phyloP scores from a whole-genome alignment of 306 rosid genomes.

The Rosa multiflora region DNA sequence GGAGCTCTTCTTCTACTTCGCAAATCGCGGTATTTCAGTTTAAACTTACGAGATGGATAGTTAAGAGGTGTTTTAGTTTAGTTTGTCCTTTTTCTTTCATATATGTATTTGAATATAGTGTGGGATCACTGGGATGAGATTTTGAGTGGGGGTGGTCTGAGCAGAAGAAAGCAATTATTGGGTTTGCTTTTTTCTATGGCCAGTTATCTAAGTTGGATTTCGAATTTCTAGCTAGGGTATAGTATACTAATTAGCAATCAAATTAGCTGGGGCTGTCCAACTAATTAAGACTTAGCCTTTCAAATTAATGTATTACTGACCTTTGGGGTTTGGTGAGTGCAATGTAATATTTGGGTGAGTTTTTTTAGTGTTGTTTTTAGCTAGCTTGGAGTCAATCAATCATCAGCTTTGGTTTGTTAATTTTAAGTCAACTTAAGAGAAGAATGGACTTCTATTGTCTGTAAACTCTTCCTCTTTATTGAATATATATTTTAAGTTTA shows the following conservation, averaged over 20 bases:
- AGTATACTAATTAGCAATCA: slow-evolving; percentile 39
- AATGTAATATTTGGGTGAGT: slow-evolving; percentile 43
- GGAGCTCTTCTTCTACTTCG: slow-evolving; percentile 72
- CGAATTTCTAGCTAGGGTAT: slow-evolving; percentile 34
- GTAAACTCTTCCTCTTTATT: slow-evolving; percentile 20
- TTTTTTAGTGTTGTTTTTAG: slow-evolving; percentile 36
- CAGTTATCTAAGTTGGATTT: slow-evolving; percentile 37
- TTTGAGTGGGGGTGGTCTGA: slow-evolving; percentile 38
- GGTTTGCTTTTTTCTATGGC: slow-evolving; percentile 20
- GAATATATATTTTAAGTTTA: neutral
- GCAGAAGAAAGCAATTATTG: slow-evolving; percentile 36
- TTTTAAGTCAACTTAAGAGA: slow-evolving; percentile 34
- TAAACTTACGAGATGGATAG: slow-evolving; percentile 28
- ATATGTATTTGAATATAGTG: neutral
- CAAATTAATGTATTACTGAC: slow-evolving; percentile 41
- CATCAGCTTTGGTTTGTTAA: slow-evolving; percentile 39
- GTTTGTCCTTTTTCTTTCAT: slow-evolving; percentile 8
- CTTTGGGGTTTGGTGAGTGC: slow-evolving; percentile 55
- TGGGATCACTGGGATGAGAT: slow-evolving; percentile 1
- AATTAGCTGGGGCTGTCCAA: slow-evolving; percentile 46
- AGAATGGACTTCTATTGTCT: slow-evolving; percentile 33
- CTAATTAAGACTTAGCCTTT: slow-evolving; percentile 29
- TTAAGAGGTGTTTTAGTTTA: neutral
- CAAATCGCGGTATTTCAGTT: slow-evolving; percentile 66
- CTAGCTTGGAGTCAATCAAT: slow-evolving; percentile 34